Conservation (phyloP, 1,284 basidiomycete species). For the Rhodotorula sp. region DNA sequence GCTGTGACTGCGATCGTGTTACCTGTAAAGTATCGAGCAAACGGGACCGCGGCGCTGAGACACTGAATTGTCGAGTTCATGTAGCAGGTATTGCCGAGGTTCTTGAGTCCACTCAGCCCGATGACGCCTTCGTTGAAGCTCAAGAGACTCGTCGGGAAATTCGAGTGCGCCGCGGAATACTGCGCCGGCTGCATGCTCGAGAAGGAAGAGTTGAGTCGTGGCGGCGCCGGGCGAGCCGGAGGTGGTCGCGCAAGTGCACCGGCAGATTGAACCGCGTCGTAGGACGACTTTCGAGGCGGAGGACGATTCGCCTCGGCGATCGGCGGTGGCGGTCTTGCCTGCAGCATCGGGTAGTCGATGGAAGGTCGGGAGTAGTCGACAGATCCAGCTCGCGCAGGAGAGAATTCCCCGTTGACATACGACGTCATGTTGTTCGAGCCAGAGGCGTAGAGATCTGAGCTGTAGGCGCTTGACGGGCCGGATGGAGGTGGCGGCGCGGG, state of each 20-base stretch:
- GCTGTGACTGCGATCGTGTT: slow-evolving; percentile 39
- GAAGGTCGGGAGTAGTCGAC: slow-evolving; percentile 51
- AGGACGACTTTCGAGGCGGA: slow-evolving; percentile 35
- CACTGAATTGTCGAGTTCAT: slow-evolving; percentile 99
- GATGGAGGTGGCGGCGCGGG: background rate
- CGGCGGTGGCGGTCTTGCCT: slow-evolving; percentile 71
- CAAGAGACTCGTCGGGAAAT: slow-evolving; percentile 53
- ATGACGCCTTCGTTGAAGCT: slow-evolving; percentile 51
- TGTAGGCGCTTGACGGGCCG: background rate
- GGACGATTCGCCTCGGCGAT: slow-evolving; percentile 68
- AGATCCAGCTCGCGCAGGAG: background rate
- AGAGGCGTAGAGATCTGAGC: slow-evolving; percentile 56
- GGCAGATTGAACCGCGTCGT: slow-evolving; percentile 27
- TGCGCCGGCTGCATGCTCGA: slow-evolving; percentile 26
- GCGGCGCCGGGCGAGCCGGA: slow-evolving; percentile 34
- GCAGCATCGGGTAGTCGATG: slow-evolving; percentile 78
- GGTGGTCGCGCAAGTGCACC: slow-evolving; percentile 26
- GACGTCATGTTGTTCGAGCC: slow-evolving; percentile 53
- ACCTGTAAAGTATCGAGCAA: slow-evolving; percentile 87
- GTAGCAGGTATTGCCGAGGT: slow-evolving; percentile 97
- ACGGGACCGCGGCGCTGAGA: slow-evolving; percentile 84
- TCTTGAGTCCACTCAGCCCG: slow-evolving; percentile 85
- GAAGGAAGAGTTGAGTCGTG: slow-evolving; percentile 37
- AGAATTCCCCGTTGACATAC: slow-evolving; percentile 1
- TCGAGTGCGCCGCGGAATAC: slow-evolving; percentile 56